These are phyloP conservation scores for Podospora pseudoanserina DNA, from an alignment of 495 filamentous ascomycete genomes.

Conservation along the genomic window DNA sequence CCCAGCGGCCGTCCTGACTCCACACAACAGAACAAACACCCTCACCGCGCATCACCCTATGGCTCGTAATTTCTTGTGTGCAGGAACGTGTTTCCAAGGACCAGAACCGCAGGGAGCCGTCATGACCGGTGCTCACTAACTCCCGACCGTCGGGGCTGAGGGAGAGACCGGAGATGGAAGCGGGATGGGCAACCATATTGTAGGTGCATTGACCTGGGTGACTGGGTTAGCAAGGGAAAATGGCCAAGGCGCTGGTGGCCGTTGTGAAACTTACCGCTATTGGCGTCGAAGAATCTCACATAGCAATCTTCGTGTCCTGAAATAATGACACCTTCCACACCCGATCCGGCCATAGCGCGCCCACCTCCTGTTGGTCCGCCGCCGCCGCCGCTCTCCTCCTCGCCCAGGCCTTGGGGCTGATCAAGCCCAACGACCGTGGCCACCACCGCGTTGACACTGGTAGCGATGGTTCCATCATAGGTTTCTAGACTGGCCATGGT, in stretches of 20 bases:
- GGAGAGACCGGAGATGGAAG: constrained; percentile 83
- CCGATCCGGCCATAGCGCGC: constrained; percentile 52
- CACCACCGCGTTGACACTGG: constrained; percentile 87
- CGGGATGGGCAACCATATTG: constrained; percentile 93
- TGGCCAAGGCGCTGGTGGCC: no score
- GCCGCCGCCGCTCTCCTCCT: constrained; percentile 47
- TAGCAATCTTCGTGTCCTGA: constrained; percentile 94
- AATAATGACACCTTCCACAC: constrained; percentile 87
- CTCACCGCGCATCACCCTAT: constrained; percentile 89
- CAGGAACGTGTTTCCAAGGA: constrained; percentile 91
- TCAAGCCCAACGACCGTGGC: constrained; percentile 80
- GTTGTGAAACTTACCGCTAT: constrained; percentile 72
- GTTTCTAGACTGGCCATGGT: constrained; percentile 91
- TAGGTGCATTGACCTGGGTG: constrained; percentile 95
- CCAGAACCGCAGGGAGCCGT: constrained; percentile 94
- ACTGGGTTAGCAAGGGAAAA: background rate
- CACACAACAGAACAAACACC: constrained; percentile 90
- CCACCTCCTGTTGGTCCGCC: constrained; percentile 78
- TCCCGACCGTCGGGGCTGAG: constrained; percentile 90
- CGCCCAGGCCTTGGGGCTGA: constrained; percentile 52
- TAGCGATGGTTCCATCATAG: constrained; percentile 78
- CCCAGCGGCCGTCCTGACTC: constrained; percentile 91
- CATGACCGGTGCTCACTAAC: constrained; percentile 93
- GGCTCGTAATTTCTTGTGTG: constrained; percentile 87
- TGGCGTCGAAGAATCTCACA: constrained; percentile 96